Evolutionary conservation across 1,139 yeast genomes (phyloP), one percentile per base, ranked within the genome.

Genomic region (Saccharomycopsis hybrid): DNA sequence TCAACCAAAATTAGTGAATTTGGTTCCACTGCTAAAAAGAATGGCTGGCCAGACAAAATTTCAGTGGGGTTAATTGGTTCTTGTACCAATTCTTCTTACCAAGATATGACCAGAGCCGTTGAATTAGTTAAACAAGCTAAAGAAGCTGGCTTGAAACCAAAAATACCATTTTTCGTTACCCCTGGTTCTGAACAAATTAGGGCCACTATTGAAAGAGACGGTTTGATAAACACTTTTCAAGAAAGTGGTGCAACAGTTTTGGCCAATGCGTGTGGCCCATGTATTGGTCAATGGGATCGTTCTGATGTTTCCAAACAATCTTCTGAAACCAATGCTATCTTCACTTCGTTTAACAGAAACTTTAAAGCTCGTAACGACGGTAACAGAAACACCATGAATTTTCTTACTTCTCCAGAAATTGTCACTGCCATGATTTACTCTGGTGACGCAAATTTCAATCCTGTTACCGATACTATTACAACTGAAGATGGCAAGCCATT

Each of bases 221-320:
- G 97, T 18, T 74, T 86, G 57, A 79, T 85, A 51, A 77, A 83
- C 42, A 80, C 85, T 38, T 88, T 92, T 64, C 82, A 83, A 65
- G 76, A 82, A 46, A 85, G 83, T 60, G 97, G 97, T 52, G 97
- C 96, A 47, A 75, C 80, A 49, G 96, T 92, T 18, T 74, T 92
- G 57, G 96, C 97, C 42, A 92, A 92, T 64, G 98, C 98, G 13
- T 92, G 98, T 74, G 98, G 98, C 53, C 98, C 97, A 57, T 92
- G 98, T 74, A 92, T 92, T 62, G 98, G 98, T 49, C 97, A 92
- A 73, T 92, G 98, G 98, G 96, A 89, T 65, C 82, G 98, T 70
- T 69, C 65, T 49, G 74, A 73, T 56, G 76, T 83, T 47, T 74
- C 83, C 48, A 83, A 84, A 66, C 78, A 77, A 50, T 78, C 85